A percentile compares a stretch with the other conserved stretches of the same genome.
phyloP scores from a whole-genome alignment of 164 flowering plant species.

The Pachysandra terminalis region DNA sequence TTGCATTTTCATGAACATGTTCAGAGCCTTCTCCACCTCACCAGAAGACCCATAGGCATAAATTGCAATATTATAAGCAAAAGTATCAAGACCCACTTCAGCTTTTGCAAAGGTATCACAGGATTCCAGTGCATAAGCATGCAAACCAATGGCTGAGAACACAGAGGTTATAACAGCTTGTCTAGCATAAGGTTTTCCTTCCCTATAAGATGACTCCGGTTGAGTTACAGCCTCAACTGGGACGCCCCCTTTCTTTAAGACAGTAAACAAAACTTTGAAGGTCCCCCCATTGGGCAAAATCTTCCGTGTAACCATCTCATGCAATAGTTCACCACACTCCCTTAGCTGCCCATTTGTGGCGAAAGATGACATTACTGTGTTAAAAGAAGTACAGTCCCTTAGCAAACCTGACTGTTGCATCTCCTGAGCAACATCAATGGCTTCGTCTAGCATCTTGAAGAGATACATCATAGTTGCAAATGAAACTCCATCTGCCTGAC shows the following conservation, averaged over 20 bases:
- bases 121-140: slow-evolving; percentile 53
- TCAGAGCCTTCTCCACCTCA: slow-evolving; percentile 60
- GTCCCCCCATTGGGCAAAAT: slow-evolving; percentile 59
- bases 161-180: slow-evolving; percentile 59
- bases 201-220: slow-evolving; percentile 50
- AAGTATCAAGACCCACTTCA: slow-evolving; percentile 38
- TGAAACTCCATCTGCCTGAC: slow-evolving; percentile 65
- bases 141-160: slow-evolving; percentile 62
- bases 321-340: slow-evolving; percentile 67
- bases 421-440: slow-evolving; percentile 70
- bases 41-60: slow-evolving; percentile 56
- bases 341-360: slow-evolving; percentile 58
- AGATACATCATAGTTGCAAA: slow-evolving; percentile 80
- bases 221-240: slow-evolving; percentile 61
- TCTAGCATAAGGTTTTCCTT: slow-evolving; percentile 59
- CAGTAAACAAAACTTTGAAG: slow-evolving; percentile 54
- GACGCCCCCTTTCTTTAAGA: slow-evolving; percentile 59
- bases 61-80: slow-evolving; percentile 69
- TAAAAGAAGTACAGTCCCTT: slow-evolving; percentile 56
- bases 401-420: slow-evolving; percentile 70
- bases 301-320: slow-evolving; percentile 60
- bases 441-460: slow-evolving; percentile 78
- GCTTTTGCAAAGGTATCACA: slow-evolving; percentile 42
- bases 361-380: slow-evolving; percentile 68
- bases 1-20: slow-evolving; percentile 74